Base-by-base conservation (phyloP, 257 asterid genomes). In the Nicotiana paniculata region DNA sequence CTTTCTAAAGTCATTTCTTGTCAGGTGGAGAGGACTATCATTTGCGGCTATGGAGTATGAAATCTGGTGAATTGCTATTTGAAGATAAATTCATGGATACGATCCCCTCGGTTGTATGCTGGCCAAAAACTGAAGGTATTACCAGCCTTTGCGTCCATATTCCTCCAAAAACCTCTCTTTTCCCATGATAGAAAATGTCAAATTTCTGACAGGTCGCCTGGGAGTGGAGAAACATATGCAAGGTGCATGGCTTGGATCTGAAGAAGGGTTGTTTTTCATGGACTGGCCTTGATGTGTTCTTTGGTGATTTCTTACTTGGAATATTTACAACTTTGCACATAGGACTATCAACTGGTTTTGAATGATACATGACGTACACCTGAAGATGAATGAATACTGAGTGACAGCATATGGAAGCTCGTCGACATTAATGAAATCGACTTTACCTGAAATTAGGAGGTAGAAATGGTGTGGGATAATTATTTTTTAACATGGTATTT, bases 1-100 rank as follows among this genome's bases (percentile, higher is more conserved):
- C 62, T 65, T 51, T 66, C 80, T 43, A 75, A 65, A 65, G 58
- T 77, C 13, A 63, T 54, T 21, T 61, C 53, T 65, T 85, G 54
- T 61, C 82, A 91, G 98, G 99, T 83, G 99, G 98, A 82, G 98
- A 94, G 89, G 99, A 96, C 88, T 90, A 90, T 90, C 85, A 88
- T 79, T 30, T 94, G 78, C 95, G 98, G 57, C 82, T 93, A 72
- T 94, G 99, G 99, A 86, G 92, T 84, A 90, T 96, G 81, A 93
- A 84, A 82, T 93, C 98, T 17, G 98, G 98, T 21, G 93, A 90
- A 84, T 35, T 96, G 93, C 91, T 96, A 78, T 94, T 93, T 80
- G 86, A 88, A 82, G 88, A 86, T 68, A 92, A 66, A 78, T 87
- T 89, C 86, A 91, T 87, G 95, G 80, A 86, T 80, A 79, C 97